A percentile compares a stretch with the other conserved stretches of the same genome.
phyloP scores from a whole-genome alignment of 768 basidiomycete species.

The Cytidiella melzeri region DNA sequence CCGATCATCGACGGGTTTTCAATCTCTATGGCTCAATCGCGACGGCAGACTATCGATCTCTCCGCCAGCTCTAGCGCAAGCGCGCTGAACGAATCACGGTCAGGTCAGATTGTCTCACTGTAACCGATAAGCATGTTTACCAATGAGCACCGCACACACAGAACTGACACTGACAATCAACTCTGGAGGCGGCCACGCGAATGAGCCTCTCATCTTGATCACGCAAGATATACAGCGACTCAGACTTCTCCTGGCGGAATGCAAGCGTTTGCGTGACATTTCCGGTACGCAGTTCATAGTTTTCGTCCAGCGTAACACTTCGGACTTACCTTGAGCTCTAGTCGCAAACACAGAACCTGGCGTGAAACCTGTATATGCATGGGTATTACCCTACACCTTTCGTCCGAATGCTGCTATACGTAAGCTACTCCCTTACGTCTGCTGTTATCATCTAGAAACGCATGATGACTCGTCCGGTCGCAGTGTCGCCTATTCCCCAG shows the following conservation, averaged over 20 bases:
- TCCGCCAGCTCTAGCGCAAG: constrained; percentile 21
- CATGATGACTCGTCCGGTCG: background rate
- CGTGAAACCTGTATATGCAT: constrained; percentile 11
- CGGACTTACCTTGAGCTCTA: background rate
- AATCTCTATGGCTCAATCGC: constrained; percentile 52
- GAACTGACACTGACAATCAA: constrained; percentile 52
- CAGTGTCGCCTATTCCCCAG: constrained; percentile 39
- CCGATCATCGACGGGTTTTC: constrained; percentile 52
- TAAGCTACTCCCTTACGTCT: background rate
- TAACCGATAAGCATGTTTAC: background rate
- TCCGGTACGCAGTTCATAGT: constrained; percentile 31
- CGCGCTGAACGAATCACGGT: constrained; percentile 26
- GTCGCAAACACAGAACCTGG: constrained; percentile 12
- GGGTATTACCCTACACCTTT: constrained; percentile 11
- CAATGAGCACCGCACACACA: constrained; percentile 16
- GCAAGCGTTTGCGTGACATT: constrained; percentile 47
- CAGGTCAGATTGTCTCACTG: constrained; percentile 29
- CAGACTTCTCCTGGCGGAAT: constrained; percentile 44
- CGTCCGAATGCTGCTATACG: constrained; percentile 2
- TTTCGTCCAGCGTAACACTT: background rate
- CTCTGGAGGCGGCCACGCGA: constrained; percentile 32
- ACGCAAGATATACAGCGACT: constrained; percentile 45
- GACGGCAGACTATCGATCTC: constrained; percentile 32
- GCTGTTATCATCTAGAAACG: background rate
- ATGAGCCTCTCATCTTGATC: constrained; percentile 36